A percentile compares a stretch with the other conserved stretches of the same genome.
phyloP scores from a whole-genome alignment of 2,329 filamentous ascomycete genomes.

The Fusarium stilboides region DNA sequence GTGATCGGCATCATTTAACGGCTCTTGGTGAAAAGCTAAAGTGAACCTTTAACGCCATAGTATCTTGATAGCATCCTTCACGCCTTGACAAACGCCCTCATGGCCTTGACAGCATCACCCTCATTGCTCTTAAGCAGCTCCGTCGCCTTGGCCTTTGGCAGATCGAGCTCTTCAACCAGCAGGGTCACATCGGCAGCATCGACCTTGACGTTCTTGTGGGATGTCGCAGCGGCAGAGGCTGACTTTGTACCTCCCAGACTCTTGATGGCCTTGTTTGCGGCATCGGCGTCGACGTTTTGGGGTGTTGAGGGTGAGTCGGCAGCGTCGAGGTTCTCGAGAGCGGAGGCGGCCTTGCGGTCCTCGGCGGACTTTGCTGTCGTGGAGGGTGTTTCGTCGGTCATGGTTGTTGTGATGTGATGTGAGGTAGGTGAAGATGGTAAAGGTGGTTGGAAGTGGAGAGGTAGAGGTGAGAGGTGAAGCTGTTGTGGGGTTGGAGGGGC shows the following conservation, averaged over 20 bases:
- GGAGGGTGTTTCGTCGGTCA: slow-evolving; percentile 68
- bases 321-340: slow-evolving; percentile 78
- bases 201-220: slow-evolving; percentile 78
- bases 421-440: slow-evolving; percentile 55
- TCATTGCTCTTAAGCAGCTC: slow-evolving; percentile 81
- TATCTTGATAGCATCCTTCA: not conserved
- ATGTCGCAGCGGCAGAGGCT: slow-evolving; percentile 48
- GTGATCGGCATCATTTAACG: not conserved
- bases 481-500: slow-evolving; percentile 40
- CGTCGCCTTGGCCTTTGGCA: slow-evolving; percentile 79
- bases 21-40: not conserved
- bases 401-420: slow-evolving; percentile 63
- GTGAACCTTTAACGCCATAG: not conserved
- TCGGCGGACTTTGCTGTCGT: slow-evolving; percentile 75
- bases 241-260: slow-evolving; percentile 62
- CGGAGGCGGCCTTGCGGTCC: slow-evolving; percentile 82
- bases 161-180: slow-evolving; percentile 80
- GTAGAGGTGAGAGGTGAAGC: slow-evolving; percentile 12
- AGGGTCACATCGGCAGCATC: slow-evolving; percentile 79
- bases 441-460: slow-evolving; percentile 59
- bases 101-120: slow-evolving; percentile 77
- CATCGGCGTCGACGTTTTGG: slow-evolving; percentile 77
- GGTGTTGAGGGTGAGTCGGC: slow-evolving; percentile 60
- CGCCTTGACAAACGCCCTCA: slow-evolving; percentile 68
- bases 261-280: slow-evolving; percentile 80